Evolutionary conservation across 495 filamentous ascomycete genomes (phyloP), one percentile per base, ranked within the genome.

Genomic region (Filosporella fistucella): DNA sequence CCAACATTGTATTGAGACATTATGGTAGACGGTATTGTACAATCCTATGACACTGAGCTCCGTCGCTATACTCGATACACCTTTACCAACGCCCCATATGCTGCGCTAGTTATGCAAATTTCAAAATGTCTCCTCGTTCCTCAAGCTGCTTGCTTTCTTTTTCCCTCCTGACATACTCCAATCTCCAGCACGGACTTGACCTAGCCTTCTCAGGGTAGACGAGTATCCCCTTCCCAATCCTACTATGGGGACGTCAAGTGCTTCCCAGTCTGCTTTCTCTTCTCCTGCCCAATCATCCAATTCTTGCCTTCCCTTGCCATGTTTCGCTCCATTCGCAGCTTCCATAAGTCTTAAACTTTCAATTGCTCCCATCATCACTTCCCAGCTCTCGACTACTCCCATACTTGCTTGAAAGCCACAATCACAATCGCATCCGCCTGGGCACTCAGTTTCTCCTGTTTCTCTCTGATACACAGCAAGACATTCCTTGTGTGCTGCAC

Each of bases 401-500:
- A 14, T n/a, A 28, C 47, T 52, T 9, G 59, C 59, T 35, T 49
- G 54, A 8, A 26, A 8, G 1, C 48, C 54, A 52, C 68, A 71
- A 22, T 58, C 35, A 44, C 68, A 72, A 16, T 66, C 68, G 30
- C 68, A 72, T 5, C 68, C 69, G 9, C 66, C 61, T 30, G 65
- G 59, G 52, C 68, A 72, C 8, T 73, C 64, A 2, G 55, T 65
- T 42, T 70, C 67, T 23, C 69, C 70, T 18, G 64, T 62, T 17
- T 57, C 65, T n/a, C n/a, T n/a, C 53, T 81, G 66, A 67, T 76
- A 72, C 56, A 73, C 63, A 42, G 66, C 59, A n/a, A 81, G 63
- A 52, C 75, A 79, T 10, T 56, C 47, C 21, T 77, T 70, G 59
- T 85, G 81, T 12, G 65, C 66, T 11, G 73, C 74, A 50, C 81